Evolutionary conservation across 768 basidiomycete species (phyloP).

Genomic region (Trametes maxima): DNA sequence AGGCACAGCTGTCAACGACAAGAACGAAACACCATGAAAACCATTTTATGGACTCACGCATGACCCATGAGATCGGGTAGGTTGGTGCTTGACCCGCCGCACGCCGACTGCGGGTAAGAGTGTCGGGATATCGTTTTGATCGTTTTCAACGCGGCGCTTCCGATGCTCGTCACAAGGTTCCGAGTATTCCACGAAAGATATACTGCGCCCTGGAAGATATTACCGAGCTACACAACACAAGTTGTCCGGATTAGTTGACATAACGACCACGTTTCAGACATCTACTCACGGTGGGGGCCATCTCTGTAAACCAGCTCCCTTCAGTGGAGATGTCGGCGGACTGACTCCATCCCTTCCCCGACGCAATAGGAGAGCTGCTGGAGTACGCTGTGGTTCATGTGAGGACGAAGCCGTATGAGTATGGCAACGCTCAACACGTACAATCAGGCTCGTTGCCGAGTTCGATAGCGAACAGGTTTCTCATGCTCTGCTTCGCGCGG

Average conservation of each 20-base stretch:
- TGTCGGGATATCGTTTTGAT: slow-evolving; percentile 39
- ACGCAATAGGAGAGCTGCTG: slow-evolving; percentile 35
- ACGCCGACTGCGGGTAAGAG: slow-evolving; percentile 43
- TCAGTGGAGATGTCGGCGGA: slow-evolving; percentile 37
- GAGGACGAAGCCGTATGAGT: background rate
- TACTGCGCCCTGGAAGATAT: slow-evolving; percentile 42
- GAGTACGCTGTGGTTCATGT: slow-evolving; percentile 31
- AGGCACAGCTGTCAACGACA: background rate
- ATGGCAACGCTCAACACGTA: slow-evolving; percentile 21
- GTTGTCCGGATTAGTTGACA: too few relatives aligned
- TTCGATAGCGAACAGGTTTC: slow-evolving; percentile 40
- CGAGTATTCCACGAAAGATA: slow-evolving; percentile 39
- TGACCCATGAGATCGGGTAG: slow-evolving; percentile 40
- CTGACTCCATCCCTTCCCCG: slow-evolving; percentile 37
- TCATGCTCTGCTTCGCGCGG: slow-evolving; percentile 35
- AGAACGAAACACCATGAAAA: background rate
- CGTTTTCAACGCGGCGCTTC: slow-evolving; percentile 28
- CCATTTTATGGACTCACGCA: slow-evolving; percentile 27
- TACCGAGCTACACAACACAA: slow-evolving; percentile 32
- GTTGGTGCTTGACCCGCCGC: slow-evolving; percentile 39
- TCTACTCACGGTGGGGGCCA: slow-evolving; percentile 33
- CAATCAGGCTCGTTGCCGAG: slow-evolving; percentile 44
- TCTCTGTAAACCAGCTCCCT: slow-evolving; percentile 36
- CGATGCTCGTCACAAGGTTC: slow-evolving; percentile 35
- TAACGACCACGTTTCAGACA: background rate